Conservation (phyloP, 352 stramenopile genomes). For the Phytophthora pluvialis region DNA sequence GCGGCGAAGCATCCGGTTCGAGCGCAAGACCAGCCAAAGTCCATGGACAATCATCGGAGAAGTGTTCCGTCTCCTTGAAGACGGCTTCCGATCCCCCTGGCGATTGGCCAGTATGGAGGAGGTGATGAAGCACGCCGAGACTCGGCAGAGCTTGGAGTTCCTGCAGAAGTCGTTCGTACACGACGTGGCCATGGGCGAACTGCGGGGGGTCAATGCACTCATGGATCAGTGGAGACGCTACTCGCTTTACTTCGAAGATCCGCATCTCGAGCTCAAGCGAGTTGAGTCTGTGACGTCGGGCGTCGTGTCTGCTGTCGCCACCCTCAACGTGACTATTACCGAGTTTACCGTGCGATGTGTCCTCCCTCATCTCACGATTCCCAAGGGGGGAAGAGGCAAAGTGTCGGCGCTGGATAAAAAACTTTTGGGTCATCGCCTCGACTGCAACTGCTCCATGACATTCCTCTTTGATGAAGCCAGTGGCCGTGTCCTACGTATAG, state of each 20-base stretch:
- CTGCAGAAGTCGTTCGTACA: constrained; percentile 20
- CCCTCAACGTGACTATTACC: constrained; percentile 15
- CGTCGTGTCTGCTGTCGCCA: constrained; percentile 16
- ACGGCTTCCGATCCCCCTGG: constrained; percentile 23
- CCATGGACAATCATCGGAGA: constrained; percentile 27
- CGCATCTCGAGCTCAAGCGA: constrained; percentile 14
- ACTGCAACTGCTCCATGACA: constrained; percentile 16
- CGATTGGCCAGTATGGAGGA: constrained; percentile 12
- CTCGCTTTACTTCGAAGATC: constrained; percentile 24
- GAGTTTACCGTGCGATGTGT: constrained; percentile 19
- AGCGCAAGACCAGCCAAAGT: constrained; percentile 17
- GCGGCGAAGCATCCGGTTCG: constrained; percentile 6
- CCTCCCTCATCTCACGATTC: constrained; percentile 8
- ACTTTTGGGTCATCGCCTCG: constrained; percentile 14
- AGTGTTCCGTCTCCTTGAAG: constrained; percentile 22
- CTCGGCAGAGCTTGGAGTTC: constrained; percentile 1
- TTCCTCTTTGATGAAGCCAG: constrained; percentile 21
- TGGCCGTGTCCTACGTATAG: constrained; percentile 11
- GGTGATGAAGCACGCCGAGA: constrained; percentile 18
- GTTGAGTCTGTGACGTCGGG: constrained; percentile 9
- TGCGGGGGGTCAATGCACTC: constrained; percentile 17
- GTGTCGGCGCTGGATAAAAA: neutral
- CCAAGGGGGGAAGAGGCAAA: constrained; percentile 4
- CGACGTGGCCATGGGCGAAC: constrained; percentile 13
- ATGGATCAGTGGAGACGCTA: constrained; percentile 32